Conservation (phyloP, 805 yeast genomes). For the Metschnikowia lunata region DNA sequence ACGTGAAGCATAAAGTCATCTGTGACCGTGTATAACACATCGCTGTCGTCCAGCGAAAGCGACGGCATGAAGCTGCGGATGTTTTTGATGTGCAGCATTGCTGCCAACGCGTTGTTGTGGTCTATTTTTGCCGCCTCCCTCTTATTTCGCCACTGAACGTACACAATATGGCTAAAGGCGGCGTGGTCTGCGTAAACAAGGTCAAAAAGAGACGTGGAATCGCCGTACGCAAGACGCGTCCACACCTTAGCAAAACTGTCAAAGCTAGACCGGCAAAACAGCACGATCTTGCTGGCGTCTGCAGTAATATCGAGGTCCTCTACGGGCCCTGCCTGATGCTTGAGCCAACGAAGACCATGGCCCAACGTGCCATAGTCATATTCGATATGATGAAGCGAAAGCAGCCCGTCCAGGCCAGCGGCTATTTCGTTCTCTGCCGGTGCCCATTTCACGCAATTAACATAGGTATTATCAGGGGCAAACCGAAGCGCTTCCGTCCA, state of each 20-base stretch:
- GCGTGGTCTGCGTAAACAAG: slow-evolving; percentile 66
- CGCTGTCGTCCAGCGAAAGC: slow-evolving; percentile 26
- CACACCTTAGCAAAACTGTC: slow-evolving; percentile 74
- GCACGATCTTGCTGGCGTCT: slow-evolving; percentile 59
- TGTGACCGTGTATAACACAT: slow-evolving; percentile 57
- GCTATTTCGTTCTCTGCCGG: slow-evolving; percentile 48
- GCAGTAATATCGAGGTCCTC: slow-evolving; percentile 55
- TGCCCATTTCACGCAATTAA: slow-evolving; percentile 51
- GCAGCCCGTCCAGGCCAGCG: slow-evolving; percentile 48
- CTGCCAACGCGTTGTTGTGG: slow-evolving; percentile 8
- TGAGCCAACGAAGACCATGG: slow-evolving; percentile 41
- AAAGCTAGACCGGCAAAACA: slow-evolving; percentile 52
- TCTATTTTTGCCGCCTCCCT: slow-evolving; percentile 29
- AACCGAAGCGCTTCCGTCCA: slow-evolving; percentile 41
- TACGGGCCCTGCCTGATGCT: slow-evolving; percentile 58
- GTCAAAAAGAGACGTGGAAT: slow-evolving; percentile 56
- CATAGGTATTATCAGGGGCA: background rate
- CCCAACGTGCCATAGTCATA: slow-evolving; percentile 43
- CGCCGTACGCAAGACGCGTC: slow-evolving; percentile 69
- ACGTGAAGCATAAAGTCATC: slow-evolving; percentile 56
- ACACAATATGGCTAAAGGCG: slow-evolving; percentile 41
- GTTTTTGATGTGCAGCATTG: slow-evolving; percentile 34
- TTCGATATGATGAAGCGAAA: slow-evolving; percentile 52
- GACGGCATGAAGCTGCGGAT: slow-evolving; percentile 30
- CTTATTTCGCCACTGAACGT: slow-evolving; percentile 31